Conservation (phyloP, 169 alveolate species). For the Eimeria acervulina region DNA sequence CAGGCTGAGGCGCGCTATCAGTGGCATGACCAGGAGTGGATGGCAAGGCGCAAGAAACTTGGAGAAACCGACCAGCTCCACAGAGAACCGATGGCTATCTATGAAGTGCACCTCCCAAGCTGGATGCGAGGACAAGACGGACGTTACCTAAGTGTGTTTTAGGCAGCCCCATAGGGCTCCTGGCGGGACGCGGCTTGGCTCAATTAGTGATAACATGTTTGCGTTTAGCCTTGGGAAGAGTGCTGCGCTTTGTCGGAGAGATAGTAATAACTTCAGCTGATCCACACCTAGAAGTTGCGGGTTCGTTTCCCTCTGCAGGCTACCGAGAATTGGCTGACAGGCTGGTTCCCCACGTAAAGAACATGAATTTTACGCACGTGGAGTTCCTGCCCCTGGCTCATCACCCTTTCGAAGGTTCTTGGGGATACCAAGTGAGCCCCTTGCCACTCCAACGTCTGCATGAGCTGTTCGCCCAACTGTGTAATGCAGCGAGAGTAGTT, state of each 20-base stretch:
- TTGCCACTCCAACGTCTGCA: neutral
- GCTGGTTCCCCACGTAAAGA: conserved; percentile 86
- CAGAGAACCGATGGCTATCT: conserved; percentile 89
- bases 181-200: neutral
- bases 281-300: neutral
- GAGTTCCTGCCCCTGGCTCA: conserved; percentile 90
- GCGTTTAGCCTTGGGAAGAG: neutral
- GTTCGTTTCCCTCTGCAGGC: conserved; percentile 40
- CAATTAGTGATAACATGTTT: neutral
- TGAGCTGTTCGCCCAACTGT: neutral
- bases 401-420: conserved; percentile 90
- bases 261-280: neutral
- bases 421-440: conserved; percentile 89
- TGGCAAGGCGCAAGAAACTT: conserved; percentile 83
- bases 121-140: conserved; percentile 90
- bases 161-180: neutral
- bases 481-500: neutral
- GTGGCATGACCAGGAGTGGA: conserved; percentile 89
- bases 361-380: conserved; percentile 89
- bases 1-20: conserved; percentile 86
- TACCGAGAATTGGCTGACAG: conserved; percentile 88
- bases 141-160: conserved; percentile 81
- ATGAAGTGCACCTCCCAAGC: conserved; percentile 89
- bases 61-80: conserved; percentile 85
- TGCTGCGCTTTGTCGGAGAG: neutral